A percentile compares a stretch with the other conserved stretches of the same genome.
These are phyloP conservation scores for Corymbia citriodora DNA, from an alignment of 441 rosid species.

Conservation along the genomic window DNA sequence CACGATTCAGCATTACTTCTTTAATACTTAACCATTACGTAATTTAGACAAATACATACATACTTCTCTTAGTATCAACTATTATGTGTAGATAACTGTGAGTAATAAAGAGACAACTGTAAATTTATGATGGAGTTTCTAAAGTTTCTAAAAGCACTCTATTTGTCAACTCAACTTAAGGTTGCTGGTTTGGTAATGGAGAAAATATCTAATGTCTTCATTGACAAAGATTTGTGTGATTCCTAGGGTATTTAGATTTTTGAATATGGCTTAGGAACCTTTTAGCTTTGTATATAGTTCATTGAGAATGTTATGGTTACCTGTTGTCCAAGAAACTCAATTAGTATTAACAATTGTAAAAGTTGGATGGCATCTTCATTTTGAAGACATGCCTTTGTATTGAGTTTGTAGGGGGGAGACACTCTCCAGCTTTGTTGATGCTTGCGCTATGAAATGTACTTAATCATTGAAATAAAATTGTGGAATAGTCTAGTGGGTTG, in stretches of 20 bases:
- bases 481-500: background rate
- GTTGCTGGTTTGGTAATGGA: background rate
- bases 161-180: background rate
- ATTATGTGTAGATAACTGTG: background rate
- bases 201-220: background rate
- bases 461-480: background rate
- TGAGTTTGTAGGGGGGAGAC: background rate
- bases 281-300: background rate
- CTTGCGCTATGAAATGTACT: background rate
- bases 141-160: background rate
- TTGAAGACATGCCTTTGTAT: background rate
- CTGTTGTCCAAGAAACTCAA: background rate
- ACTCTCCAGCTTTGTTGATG: background rate
- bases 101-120: background rate
- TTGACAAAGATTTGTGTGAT: background rate
- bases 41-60: background rate
- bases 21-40: background rate
- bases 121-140: background rate
- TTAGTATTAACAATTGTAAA: background rate
- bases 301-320: background rate
- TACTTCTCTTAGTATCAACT: background rate
- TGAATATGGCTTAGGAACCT: background rate
- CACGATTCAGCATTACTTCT: background rate
- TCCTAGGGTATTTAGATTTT: background rate
- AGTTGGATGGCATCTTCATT: background rate